Base-by-base conservation (phyloP, 495 filamentous ascomycete species). In the Xylaria venustula region DNA sequence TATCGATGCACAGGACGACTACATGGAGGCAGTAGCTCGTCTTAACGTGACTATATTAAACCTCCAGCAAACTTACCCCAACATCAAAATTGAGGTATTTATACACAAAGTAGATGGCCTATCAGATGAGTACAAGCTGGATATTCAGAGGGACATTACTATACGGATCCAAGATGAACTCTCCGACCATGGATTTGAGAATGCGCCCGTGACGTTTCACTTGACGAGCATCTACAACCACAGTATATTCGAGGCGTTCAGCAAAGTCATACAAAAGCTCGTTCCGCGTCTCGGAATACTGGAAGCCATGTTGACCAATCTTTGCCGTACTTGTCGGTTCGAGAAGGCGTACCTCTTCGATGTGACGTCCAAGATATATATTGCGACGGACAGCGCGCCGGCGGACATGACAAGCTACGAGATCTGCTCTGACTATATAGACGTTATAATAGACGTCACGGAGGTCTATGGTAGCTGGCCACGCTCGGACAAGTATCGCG, bases 331-430 rank as follows among this genome's bases (percentile, higher is more conserved):
- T 28, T 97, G 92, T 69, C 87, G 89, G 6, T 96, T 98, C 66
- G 92, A 98, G 70, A 98, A 98, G 78, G 93, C 92, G 0, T 98
- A 97, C 71, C 81, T 98, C 12, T 98, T 98, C 66, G 94, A 98
- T 70, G 91, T 97, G 12, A 80, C 94, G 53, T 96, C 90, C 75
- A 98, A 98, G 77, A 96, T 98, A 58, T 98, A 98, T 73, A 95
- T 98, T 58, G 94, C 95, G 4, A 96, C 92, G 9, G 94, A 98
- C 70, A 92, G 89, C 12, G 88, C 88, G 20, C 94, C 95, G 5
- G 90, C 93, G 34, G 92, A 97, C 65, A 91, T 96, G 81, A 86
- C 87, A 19, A 90, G 88, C 71, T 98, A 98, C 72, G 94, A 97
- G 77, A 94, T 98, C 66, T 98, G 95, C 72, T 94, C 90, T 25